Evolutionary conservation across 768 basidiomycete genomes (phyloP), one percentile per base, ranked within the genome.

Genomic region (Amanita exitialis): DNA sequence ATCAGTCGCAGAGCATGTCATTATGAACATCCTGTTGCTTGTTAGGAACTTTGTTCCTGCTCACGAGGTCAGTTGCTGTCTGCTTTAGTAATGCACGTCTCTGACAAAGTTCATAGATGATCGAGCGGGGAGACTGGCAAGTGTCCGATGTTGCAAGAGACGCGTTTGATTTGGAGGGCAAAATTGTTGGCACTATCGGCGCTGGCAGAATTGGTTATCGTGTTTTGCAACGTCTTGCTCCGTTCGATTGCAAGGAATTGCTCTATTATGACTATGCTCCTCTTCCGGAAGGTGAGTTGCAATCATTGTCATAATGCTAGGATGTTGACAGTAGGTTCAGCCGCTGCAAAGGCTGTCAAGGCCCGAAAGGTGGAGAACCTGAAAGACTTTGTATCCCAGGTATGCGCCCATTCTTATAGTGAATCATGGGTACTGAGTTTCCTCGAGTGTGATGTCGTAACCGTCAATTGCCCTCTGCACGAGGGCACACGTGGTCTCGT

Each of bases 171-270:
- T 71, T 96, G 54, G 93, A 95, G 69, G 80, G 77, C 64, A 96
- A 95, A 70, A 86, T 91, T 49, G 81, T 94, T 49, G 92, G 91
- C 15, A 94, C 92, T 39, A 89, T 96, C 54, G 91, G 90, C 50
- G 80, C 80, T 60, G 77, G 77, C 53, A 74, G 71, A 50, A 94
- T 94, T 62, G 92, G 92, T 5, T 91, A 89, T 73, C 82, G 88
- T 61, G 88, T 90, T 23, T 73, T 91, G 44, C 82, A 90, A 64
- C 82, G 88, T 52, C 71, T 91, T 38, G 58, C 77, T 27, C 86
- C 89, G 4, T 95, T 96, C 71, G 76, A 91, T 69, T 81, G 79
- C 76, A 92, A 92, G 66, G 89, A 94, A 62, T 78, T 95, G 36
- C 68, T 95, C 54, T 94, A 93, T 74, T 95, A 82, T 63, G 90